Conservation (phyloP, 129 eudicot genomes). For the Helianthus annuus region DNA sequence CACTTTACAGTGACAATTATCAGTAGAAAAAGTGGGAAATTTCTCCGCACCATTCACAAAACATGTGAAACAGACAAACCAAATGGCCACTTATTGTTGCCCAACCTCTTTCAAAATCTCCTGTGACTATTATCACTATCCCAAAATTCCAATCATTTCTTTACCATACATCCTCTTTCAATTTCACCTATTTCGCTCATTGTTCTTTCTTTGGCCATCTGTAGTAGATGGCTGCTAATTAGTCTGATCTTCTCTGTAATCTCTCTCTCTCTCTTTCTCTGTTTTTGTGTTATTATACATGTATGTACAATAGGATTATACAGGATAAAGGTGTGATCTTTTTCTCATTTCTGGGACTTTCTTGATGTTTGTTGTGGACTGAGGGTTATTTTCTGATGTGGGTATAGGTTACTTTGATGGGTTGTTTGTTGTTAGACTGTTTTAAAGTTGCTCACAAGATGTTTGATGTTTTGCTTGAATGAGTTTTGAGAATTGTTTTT, state of each 20-base stretch:
- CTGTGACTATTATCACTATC: slow-evolving; percentile 19
- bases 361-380: slow-evolving; percentile 17
- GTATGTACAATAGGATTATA: background rate
- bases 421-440: slow-evolving; percentile 14
- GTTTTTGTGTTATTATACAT: background rate
- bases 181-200: background rate
- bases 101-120: slow-evolving; percentile 9
- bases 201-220: background rate
- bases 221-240: slow-evolving; percentile 19
- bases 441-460: slow-evolving; percentile 13
- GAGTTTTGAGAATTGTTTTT: slow-evolving; percentile 14
- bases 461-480: slow-evolving; percentile 24
- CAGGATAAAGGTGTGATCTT: background rate
- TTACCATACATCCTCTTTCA: slow-evolving; percentile 25
- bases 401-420: slow-evolving; percentile 14
- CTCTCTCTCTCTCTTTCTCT: slow-evolving; percentile 22
- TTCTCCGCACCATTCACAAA: slow-evolving; percentile 9
- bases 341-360: slow-evolving; percentile 3
- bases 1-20: slow-evolving; percentile 30
- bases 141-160: background rate
- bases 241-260: slow-evolving; percentile 31
- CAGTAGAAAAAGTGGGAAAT: slow-evolving; percentile 17
- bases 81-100: background rate
- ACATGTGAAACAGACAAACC: slow-evolving; percentile 21
- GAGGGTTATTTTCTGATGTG: background rate